Percentiles rank a stretch among this genome's conserved stretches.
Conservation (phyloP, 371 early-diverging fungal genomes). For the Dichotomocladium elegans region DNA sequence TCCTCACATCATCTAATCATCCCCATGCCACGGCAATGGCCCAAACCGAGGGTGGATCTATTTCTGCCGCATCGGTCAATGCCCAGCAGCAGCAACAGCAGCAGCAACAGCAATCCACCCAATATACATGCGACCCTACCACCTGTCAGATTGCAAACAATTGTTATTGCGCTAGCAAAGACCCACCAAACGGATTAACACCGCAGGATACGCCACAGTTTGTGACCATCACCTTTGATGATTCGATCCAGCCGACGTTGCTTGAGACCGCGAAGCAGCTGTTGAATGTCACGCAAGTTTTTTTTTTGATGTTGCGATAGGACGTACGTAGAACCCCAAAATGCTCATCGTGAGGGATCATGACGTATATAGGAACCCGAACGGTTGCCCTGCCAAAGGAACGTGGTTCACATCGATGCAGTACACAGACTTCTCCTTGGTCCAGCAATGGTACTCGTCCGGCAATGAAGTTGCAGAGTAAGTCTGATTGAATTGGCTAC, state of each 20-base stretch:
- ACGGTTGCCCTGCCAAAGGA: conserved; percentile 61
- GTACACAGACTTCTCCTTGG: conserved; percentile 62
- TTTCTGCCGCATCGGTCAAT: conserved; percentile 13
- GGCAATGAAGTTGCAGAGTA: conserved; percentile 66
- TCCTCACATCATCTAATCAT: too few species aligned
- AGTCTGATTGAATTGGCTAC: too few species aligned
- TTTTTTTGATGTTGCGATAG: background rate
- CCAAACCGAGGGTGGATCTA: conserved; percentile 36
- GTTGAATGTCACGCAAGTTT: conserved; percentile 37
- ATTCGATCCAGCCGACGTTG: conserved; percentile 53
- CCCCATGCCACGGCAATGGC: background rate
- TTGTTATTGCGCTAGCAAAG: conserved; percentile 61
- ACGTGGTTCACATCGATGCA: conserved; percentile 62
- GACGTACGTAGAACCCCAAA: background rate
- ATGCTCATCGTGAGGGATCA: background rate
- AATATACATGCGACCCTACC: conserved; percentile 57
- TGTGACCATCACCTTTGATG: conserved; percentile 66
- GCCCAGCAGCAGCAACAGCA: background rate
- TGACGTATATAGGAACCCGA: conserved; percentile 41
- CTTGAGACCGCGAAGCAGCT: conserved; percentile 25
- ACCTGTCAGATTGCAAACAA: conserved; percentile 53
- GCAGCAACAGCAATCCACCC: conserved; percentile 10
- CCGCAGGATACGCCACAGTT: conserved; percentile 62
- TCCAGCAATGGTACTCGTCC: conserved; percentile 66
- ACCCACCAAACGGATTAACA: conserved; percentile 52